These are phyloP conservation scores for Fusarium udum DNA, from an alignment of 2,329 filamentous ascomycete genomes.

Conservation along the genomic window DNA sequence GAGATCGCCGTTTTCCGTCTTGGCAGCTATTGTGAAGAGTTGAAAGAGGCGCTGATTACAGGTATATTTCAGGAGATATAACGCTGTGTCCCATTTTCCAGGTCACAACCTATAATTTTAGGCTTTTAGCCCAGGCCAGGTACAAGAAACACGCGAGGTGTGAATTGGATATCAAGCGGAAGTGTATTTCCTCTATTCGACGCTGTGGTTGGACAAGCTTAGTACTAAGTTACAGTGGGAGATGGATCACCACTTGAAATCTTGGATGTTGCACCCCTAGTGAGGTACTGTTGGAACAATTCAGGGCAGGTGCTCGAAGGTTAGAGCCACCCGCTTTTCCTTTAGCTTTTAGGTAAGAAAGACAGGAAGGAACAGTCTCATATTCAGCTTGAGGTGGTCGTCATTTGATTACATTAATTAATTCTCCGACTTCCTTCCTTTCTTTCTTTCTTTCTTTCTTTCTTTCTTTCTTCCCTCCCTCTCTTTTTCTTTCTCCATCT, in stretches of 20 bases:
- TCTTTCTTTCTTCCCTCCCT: background rate
- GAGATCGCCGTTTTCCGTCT: constrained; percentile 30
- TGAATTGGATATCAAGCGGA: background rate
- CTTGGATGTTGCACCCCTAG: background rate
- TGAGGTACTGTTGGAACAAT: background rate
- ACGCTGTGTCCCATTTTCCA: background rate
- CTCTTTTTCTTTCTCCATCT: background rate
- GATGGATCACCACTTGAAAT: background rate
- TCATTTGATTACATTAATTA: constrained; percentile 12
- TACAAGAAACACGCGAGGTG: background rate
- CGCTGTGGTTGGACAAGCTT: background rate
- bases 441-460: no score
- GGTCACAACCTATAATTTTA: background rate
- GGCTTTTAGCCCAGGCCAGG: background rate
- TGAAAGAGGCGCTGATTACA: background rate
- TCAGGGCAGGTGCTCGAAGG: constrained; percentile 10
- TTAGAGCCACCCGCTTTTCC: constrained; percentile 25
- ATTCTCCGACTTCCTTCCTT: constrained; percentile 6
- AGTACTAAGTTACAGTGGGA: background rate
- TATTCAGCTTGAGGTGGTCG: background rate
- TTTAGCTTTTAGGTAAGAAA: background rate
- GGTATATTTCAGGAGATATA: background rate
- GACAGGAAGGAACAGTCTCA: background rate
- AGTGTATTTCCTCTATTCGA: background rate
- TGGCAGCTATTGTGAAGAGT: constrained; percentile 3